Conservation (phyloP, 1,139 yeast genomes). For the Taiozyma sp. region DNA sequence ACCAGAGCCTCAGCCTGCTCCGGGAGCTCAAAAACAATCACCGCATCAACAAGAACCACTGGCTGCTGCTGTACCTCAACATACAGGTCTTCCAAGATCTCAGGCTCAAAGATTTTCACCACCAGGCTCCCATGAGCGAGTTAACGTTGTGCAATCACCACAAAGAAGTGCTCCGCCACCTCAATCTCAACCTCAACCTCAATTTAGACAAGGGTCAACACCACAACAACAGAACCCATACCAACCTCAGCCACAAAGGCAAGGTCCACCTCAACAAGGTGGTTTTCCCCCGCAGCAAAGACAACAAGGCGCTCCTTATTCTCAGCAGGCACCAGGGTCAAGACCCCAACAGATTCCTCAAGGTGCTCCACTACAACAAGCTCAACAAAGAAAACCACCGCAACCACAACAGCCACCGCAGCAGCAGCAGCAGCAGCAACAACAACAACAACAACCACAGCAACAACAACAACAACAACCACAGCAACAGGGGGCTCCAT, state of each 20-base stretch:
- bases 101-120: conserved; percentile 16
- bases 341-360: neutral
- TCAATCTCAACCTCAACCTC: neutral
- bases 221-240: conserved; percentile 6
- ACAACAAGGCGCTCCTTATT: neutral
- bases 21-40: neutral
- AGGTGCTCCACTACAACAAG: conserved; percentile 1
- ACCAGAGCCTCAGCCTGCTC: neutral
- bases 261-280: neutral
- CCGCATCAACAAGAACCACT: neutral
- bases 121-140: conserved; percentile 12
- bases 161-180: neutral
- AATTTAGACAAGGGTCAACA: neutral
- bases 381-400: neutral
- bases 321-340: conserved; percentile 2
- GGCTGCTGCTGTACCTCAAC: neutral
- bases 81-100: conserved; percentile 14
- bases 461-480: conserved; percentile 5
- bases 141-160: neutral
- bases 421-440: conserved; percentile 3
- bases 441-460: conserved; percentile 1
- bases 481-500: neutral
- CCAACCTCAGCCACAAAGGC: conserved; percentile 1
- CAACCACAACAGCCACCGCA: neutral
- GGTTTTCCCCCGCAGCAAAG: conserved; percentile 9